Conservation (phyloP, 2,329 filamentous ascomycete genomes). For the Hawksworthiomyces lignivorus region DNA sequence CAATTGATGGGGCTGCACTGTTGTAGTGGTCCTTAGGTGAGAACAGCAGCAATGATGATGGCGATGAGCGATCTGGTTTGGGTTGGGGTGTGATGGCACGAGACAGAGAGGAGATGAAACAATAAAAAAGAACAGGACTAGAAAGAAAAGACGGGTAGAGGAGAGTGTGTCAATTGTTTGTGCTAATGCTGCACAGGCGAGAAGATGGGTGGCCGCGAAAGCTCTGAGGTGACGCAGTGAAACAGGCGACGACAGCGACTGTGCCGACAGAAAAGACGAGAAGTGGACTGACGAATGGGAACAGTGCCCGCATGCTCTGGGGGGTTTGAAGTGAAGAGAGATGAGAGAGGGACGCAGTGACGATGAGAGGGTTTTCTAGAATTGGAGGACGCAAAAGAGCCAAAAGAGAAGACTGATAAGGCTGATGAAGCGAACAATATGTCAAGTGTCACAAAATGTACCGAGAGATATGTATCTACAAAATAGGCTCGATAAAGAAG, state of each 20-base stretch:
- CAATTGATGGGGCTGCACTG: no score
- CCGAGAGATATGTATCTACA: no score
- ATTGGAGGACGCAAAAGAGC: not conserved
- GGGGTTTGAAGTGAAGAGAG: not conserved
- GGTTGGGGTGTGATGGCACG: conserved; percentile 1
- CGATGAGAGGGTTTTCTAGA: no score
- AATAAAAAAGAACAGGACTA: not conserved
- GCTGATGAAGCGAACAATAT: conserved; percentile 2
- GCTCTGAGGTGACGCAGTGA: conserved; percentile 2
- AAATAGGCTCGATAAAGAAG: no score
- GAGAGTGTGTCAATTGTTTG: not conserved
- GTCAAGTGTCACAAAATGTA: no score
- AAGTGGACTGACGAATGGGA: conserved; percentile 9
- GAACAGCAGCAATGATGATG: no score
- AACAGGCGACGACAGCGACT: conserved; percentile 2
- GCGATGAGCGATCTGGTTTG: no score
- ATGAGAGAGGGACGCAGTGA: not conserved
- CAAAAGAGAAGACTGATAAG: not conserved
- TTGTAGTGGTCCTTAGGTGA: no score
- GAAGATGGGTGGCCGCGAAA: not conserved
- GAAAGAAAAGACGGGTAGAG: not conserved
- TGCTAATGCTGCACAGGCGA: conserved; percentile 5
- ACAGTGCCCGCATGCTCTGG: conserved; percentile 10
- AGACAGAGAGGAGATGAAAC: conserved; percentile 1
- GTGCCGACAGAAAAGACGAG: not conserved